Conservation (phyloP, 345 rosid species). For the Pelargonium nanum region DNA sequence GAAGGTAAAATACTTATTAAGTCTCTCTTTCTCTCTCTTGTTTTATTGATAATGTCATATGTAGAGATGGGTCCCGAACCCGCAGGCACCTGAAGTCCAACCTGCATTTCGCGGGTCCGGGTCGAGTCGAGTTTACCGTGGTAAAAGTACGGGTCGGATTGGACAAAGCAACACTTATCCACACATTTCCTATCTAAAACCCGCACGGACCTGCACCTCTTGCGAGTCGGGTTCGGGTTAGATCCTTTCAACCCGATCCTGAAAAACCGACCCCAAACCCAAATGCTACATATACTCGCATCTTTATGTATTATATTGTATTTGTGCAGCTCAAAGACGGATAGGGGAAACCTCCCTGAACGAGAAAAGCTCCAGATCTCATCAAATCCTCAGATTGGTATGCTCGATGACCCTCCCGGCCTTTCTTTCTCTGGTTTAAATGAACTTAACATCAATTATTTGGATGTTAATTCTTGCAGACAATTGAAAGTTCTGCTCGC, state of each 20-base stretch:
- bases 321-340: constrained; percentile 66
- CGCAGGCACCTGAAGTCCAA: too few species aligned
- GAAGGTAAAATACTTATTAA: constrained; percentile 47
- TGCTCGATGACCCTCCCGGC: not conserved
- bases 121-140: too few species aligned
- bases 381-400: constrained; percentile 94
- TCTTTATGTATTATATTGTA: not conserved
- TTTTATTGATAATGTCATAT: constrained; percentile 12
- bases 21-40: not conserved
- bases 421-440: not conserved
- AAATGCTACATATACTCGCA: too few species aligned
- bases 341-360: constrained; percentile 87
- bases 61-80: too few species aligned
- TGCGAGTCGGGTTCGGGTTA: too few species aligned
- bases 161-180: too few species aligned
- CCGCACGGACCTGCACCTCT: too few species aligned
- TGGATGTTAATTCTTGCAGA: constrained; percentile 25
- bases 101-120: too few species aligned
- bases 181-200: too few species aligned
- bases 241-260: too few species aligned
- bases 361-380: constrained; percentile 97
- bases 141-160: too few species aligned
- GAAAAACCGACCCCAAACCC: too few species aligned
- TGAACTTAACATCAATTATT: not conserved
- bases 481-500: constrained; percentile 88